Conservation (phyloP, 768 basidiomycete genomes). For the Jaapia argillacea region DNA sequence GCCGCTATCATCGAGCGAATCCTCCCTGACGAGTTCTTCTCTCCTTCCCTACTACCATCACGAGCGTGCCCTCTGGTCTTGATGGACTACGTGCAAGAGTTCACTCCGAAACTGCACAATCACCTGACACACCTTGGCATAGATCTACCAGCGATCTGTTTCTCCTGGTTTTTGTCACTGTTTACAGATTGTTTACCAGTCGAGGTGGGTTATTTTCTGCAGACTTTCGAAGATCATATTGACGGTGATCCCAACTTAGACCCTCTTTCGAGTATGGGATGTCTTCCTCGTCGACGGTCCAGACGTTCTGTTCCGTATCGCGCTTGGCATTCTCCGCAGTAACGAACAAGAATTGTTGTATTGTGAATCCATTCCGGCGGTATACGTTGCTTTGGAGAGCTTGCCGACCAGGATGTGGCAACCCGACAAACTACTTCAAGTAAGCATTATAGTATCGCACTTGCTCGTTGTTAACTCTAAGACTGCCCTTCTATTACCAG, state of each 20-base stretch:
- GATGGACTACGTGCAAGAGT: conserved; percentile 75
- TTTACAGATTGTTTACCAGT: conserved; percentile 96
- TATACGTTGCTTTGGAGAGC: conserved; percentile 85
- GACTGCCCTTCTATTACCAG: conserved; percentile 19
- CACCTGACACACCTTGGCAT: conserved; percentile 78
- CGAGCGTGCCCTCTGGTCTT: conserved; percentile 90
- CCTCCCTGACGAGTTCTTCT: conserved; percentile 89
- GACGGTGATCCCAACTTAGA: conserved; percentile 32
- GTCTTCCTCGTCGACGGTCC: conserved; percentile 89
- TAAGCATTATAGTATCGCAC: conserved; percentile 17
- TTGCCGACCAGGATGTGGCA: conserved; percentile 92
- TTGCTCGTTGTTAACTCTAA: not conserved
- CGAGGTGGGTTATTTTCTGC: conserved; percentile 55
- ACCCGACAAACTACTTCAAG: conserved; percentile 83
- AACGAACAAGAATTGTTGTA: conserved; percentile 79
- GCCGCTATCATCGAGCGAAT: conserved; percentile 81
- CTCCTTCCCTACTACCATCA: conserved; percentile 84
- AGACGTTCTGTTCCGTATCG: conserved; percentile 85
- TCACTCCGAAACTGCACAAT: conserved; percentile 59
- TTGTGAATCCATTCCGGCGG: conserved; percentile 78
- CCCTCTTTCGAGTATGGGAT: conserved; percentile 94
- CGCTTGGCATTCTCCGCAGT: conserved; percentile 74
- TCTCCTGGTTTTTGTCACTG: conserved; percentile 96
- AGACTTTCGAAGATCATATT: not conserved
- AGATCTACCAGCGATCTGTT: conserved; percentile 90